Base-by-base conservation (phyloP, 805 yeast genomes). In the Ogataea pignaliae region DNA sequence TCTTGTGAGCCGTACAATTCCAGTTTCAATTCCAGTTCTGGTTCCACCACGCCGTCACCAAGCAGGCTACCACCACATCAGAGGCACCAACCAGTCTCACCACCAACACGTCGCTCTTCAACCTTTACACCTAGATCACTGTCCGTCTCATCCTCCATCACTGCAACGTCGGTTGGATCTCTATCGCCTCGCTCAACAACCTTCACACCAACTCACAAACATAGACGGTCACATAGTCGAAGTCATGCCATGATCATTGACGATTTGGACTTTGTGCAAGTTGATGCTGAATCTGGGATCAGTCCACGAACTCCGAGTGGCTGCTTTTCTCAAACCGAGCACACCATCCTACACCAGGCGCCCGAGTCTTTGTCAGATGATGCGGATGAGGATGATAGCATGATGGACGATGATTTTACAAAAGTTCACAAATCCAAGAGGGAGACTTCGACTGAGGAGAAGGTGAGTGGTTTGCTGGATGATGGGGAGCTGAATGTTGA, bases 71-170 rank as follows among this genome's bases (percentile, higher is more conserved):
- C 34, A 13, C 41, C 36, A 18, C 41, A 32, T 31, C 31, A 31
- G 14, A 26, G 29, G 21, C 41, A 31, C 15, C 41, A 31, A 32
- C 41, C 35, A 8, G 15, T 36, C n/a, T 36, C 39, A 7, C 39
- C 39, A 17, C 4, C 13, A 9, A 16, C 36, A 18, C 28, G 36
- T 10, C 29, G 41, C 3, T n/a, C 16, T 18, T 39, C 41, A 37
- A 35, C 47, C 43, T 34, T 42, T 33, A 35, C 12, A 3, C 26
- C 40, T 7, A 31, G 34, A 14, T 26, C 40, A 13, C 18, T 15
- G 17, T 29, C 40, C 4, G 18, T 28, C 40, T 37, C 40, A 28
- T 29, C 33, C 16, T 11, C 33, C n/a, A 14, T n/a, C 11, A 29
- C 40, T 26, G 16, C 40, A n/a, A 14, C 17, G 3, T 32, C 41